Conservation (phyloP, 495 filamentous ascomycete genomes). For the Apiosordaria backusii region DNA sequence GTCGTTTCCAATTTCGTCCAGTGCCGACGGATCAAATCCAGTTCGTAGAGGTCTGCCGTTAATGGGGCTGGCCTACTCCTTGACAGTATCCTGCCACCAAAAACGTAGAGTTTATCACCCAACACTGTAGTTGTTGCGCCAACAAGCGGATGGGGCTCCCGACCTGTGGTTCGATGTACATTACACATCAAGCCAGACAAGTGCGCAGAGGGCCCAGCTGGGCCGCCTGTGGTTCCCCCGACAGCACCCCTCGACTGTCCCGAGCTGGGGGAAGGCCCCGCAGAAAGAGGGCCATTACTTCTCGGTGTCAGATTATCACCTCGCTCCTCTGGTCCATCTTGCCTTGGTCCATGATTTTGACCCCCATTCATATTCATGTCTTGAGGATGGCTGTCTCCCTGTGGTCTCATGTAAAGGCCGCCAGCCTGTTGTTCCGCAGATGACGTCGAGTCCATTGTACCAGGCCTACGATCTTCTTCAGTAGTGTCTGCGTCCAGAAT, state of each 20-base stretch:
- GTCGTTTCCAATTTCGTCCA: slow-evolving; percentile 84
- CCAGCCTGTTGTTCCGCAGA: slow-evolving; percentile 41
- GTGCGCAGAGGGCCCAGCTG: slow-evolving; percentile 51
- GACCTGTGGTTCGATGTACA: slow-evolving; percentile 83
- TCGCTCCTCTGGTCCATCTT: slow-evolving; percentile 44
- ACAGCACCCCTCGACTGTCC: slow-evolving; percentile 37
- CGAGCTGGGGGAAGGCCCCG: slow-evolving; percentile 44
- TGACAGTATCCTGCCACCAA: slow-evolving; percentile 86
- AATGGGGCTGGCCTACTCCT: slow-evolving; percentile 71
- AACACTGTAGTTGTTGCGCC: slow-evolving; percentile 93
- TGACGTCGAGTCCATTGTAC: slow-evolving; percentile 58
- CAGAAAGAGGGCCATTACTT: slow-evolving; percentile 50
- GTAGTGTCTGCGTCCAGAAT: slow-evolving; percentile 31
- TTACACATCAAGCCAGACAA: slow-evolving; percentile 90
- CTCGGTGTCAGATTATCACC: slow-evolving; percentile 47
- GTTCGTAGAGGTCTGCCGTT: slow-evolving; percentile 85
- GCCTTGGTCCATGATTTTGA: slow-evolving; percentile 40
- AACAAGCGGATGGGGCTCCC: slow-evolving; percentile 85
- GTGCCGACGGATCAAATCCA: slow-evolving; percentile 85
- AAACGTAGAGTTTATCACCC: slow-evolving; percentile 92
- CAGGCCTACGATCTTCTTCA: slow-evolving; percentile 45
- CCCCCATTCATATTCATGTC: slow-evolving; percentile 46
- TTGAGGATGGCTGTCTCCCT: slow-evolving; percentile 15
- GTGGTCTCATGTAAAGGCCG: slow-evolving; percentile 29
- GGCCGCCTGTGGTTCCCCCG: slow-evolving; percentile 50